phyloP scores from a whole-genome alignment of 768 basidiomycete genomes.

The Tulasnella sp. region DNA sequence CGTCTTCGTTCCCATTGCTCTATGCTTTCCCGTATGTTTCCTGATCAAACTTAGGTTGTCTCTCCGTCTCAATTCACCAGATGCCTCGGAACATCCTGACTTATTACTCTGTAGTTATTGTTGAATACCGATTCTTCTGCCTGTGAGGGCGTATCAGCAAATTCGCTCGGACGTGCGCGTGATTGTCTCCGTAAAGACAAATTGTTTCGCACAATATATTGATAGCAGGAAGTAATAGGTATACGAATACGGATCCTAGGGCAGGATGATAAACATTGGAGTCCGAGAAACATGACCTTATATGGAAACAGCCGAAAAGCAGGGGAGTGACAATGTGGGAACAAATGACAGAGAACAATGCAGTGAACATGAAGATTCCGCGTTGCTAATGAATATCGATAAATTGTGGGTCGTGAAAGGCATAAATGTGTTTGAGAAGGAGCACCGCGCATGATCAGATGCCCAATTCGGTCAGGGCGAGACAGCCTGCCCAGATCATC shows the following conservation, averaged over 20 bases:
- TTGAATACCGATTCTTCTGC: not conserved
- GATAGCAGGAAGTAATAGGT: not conserved
- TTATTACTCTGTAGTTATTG: not conserved
- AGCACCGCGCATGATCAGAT: not conserved
- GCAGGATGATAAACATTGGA: not conserved
- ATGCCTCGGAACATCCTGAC: not conserved
- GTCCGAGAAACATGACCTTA: not conserved
- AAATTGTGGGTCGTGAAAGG: not conserved
- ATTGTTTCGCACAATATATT: not conserved
- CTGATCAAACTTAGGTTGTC: not conserved
- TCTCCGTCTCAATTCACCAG: not conserved
- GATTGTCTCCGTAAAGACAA: not conserved
- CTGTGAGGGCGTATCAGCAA: not conserved
- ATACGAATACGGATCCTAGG: not conserved
- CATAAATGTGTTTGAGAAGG: not conserved
- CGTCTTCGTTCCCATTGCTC: not conserved
- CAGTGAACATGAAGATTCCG: not conserved
- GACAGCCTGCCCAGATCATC: conserved; percentile 44
- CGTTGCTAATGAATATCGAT: not conserved
- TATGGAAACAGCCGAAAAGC: not conserved
- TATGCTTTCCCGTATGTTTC: not conserved
- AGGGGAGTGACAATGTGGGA: not conserved
- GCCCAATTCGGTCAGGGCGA: conserved; percentile 28
- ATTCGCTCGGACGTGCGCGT: no score
- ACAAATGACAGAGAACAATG: not conserved